Evolutionary conservation across 148 eudicot species (phyloP), one percentile per base, ranked within the genome.

Genomic region (Nepenthes gracilis): DNA sequence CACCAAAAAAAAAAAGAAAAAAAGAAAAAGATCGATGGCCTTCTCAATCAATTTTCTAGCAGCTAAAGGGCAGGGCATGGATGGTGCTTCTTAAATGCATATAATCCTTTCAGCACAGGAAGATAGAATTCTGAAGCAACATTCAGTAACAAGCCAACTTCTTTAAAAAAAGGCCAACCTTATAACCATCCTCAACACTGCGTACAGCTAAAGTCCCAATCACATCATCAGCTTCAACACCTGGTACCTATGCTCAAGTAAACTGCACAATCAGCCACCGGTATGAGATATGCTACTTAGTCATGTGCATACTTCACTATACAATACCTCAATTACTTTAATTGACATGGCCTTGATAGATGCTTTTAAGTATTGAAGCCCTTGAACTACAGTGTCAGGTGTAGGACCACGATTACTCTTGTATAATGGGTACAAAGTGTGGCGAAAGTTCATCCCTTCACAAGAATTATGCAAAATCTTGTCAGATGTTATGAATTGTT

Each of bases 161-260:
- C 23, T 23, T 23, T 0, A 23, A 23, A 23, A 23, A 23, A 23
- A 23, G 23, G 23, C 23, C 23, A 73, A 93, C 99, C 99, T 93
- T 88, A 75, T 68, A 89, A 54, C 96, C 99, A 64, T 75, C 86
- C 67, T 81, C 73, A 51, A 89, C 95, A 70, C 99, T 93, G 58
- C 82, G 84, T 63, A 71, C 62, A n/a, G 95, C 96, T 67, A 93
- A 78, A 64, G 99, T 93, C 47, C 95, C 99, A 66, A 93, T 93
- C 59, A 93, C 99, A 73, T 93, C 99, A 71, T 93, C 99, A 70
- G 99, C 99, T 77, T 93, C 99, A 70, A 93, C 99, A 54, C 99
- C 99, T 35, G 99, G 99, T 57, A 86, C 99, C 99, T 93, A 69
- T 64, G 53, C 63, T 52, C 60, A 65, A 66, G 9, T 58, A 38